Base-by-base conservation (phyloP, 1,284 basidiomycete species). In the Fomitopsis pinicola region DNA sequence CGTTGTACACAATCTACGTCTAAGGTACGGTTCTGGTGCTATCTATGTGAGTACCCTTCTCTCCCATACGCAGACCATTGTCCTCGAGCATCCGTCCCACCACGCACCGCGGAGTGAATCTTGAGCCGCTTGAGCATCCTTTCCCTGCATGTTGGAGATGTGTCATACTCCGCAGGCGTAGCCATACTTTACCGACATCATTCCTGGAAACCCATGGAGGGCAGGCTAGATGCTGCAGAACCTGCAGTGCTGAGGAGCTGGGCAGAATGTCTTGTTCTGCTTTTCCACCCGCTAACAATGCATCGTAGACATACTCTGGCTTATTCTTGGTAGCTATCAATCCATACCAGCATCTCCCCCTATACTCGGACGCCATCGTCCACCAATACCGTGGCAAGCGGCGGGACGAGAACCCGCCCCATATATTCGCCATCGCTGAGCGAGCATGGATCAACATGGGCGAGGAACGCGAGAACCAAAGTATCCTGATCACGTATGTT, bases 371-470 rank as follows among this genome's bases (percentile, higher is more conserved):
- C 73, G 79, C 89, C n/a, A 91, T 95, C 67, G 84, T 96, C 50
- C 89, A 94, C 68, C 94, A 96, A 76, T 99, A 99, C 74, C 94
- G 97, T 55, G 89, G 88, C 58, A 91, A 91, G 69, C 86, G 97
- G 61, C 80, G 95, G 52, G 95, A 98, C 68, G 97, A 98, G 79
- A 98, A 96, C 68, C 89, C 95, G 6, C 97, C 97, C 1, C 97
- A 99, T 71, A 94, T 99, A 60, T 99, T 96, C 72, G 97, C 97
- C 10, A 91, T 99, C 33, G 96, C 97, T 0, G 97, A 99, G 75
- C 87, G 94, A 50, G 97, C 97, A 35, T 99, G 97, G 97, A 87
- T 97, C 64, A 97, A 95, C 75, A 99, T 99, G 92, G 91, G 97
- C 33, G 94, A 97, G 65, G 95, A 97, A 74, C 84, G 95, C 58